Conservation (phyloP, 78 protist genomes). For the Guillardia theta region DNA sequence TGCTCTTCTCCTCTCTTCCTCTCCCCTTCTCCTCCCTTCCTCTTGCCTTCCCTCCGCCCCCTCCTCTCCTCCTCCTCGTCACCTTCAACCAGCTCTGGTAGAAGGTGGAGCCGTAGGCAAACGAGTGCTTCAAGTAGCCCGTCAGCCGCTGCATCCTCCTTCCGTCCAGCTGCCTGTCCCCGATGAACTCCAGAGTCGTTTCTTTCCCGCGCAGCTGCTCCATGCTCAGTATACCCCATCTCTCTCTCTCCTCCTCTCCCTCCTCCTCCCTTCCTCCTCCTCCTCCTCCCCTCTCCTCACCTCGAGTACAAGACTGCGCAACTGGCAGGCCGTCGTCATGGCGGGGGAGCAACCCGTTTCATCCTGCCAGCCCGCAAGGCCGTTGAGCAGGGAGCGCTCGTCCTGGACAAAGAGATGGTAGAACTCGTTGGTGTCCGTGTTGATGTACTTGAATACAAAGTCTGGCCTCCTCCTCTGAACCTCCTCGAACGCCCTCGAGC, state of each 20-base stretch:
- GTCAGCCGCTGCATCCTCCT: background rate
- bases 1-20: too few species aligned
- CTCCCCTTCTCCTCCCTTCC: too few species aligned
- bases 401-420: background rate
- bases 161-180: slow-evolving; percentile 5
- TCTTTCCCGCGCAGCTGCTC: background rate
- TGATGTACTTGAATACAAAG: background rate
- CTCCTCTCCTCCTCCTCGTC: too few species aligned
- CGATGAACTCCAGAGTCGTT: background rate
- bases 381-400: background rate
- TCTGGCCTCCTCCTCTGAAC: background rate
- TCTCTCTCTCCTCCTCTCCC: too few species aligned
- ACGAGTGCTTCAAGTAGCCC: slow-evolving; percentile 23
- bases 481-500: background rate
- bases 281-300: too few species aligned
- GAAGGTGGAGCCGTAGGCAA: slow-evolving; percentile 16
- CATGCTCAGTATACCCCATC: too few species aligned
- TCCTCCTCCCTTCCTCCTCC: too few species aligned
- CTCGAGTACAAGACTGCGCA: too few species aligned
- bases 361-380: background rate
- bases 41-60: too few species aligned
- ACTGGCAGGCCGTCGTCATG: too few species aligned
- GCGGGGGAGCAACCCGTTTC: too few species aligned
- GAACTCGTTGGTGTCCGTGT: background rate
- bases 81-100: slow-evolving; percentile 22